Evolutionary conservation across 2,329 filamentous ascomycete species (phyloP).

Genomic region (Lanzia echinophila): DNA sequence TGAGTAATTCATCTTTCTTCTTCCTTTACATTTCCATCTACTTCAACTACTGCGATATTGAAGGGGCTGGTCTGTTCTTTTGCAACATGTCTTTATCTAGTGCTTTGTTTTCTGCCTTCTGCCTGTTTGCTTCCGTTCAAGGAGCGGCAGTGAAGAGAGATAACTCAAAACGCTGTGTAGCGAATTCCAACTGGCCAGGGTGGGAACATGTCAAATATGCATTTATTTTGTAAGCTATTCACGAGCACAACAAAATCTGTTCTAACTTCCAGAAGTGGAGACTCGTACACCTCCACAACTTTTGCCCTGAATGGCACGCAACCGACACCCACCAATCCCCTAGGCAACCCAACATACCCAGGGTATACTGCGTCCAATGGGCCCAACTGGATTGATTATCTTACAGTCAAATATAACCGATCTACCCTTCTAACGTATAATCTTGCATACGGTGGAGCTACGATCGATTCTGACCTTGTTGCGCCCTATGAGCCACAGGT

Average conservation of each 20-base stretch:
- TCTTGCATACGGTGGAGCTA: slow-evolving; percentile 41
- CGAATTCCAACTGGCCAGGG: slow-evolving; percentile 31
- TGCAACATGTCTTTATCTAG: neutral
- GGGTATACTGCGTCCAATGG: slow-evolving; percentile 38
- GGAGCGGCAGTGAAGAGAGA: neutral
- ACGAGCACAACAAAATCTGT: neutral
- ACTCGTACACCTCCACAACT: slow-evolving; percentile 36
- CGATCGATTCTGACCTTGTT: slow-evolving; percentile 34
- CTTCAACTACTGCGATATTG: neutral
- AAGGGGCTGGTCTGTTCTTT: too few relatives aligned
- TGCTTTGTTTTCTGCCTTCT: neutral
- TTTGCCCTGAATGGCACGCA: slow-evolving; percentile 32
- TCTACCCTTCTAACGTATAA: slow-evolving; percentile 44
- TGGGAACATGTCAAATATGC: slow-evolving; percentile 35
- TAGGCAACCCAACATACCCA: slow-evolving; percentile 36
- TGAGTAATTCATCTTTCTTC: too few relatives aligned
- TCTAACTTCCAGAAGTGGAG: slow-evolving; percentile 28
- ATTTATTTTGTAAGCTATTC: slow-evolving; percentile 36
- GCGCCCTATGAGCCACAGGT: slow-evolving; percentile 32
- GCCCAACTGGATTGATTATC: slow-evolving; percentile 49
- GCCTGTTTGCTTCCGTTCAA: neutral
- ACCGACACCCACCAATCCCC: slow-evolving; percentile 32
- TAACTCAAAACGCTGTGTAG: slow-evolving; percentile 15
- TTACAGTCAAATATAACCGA: slow-evolving; percentile 39
- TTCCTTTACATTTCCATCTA: too few relatives aligned